phyloP scores from a whole-genome alignment of 805 yeast genomes.

The Zygosaccharomyces siamensis region DNA sequence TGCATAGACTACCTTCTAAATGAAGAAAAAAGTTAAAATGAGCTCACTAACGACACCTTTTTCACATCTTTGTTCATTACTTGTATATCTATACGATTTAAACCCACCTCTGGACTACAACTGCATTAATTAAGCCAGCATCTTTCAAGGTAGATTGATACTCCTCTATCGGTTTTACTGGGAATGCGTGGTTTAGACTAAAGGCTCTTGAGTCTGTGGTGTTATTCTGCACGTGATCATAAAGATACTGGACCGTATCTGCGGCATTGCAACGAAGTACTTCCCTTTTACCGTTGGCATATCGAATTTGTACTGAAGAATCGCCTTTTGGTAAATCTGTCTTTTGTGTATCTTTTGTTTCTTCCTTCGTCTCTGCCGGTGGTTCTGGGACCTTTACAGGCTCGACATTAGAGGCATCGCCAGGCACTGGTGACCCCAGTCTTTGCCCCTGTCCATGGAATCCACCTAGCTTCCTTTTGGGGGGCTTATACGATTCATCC shows the following conservation, averaged over 20 bases:
- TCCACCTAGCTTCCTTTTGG: conserved; percentile 58
- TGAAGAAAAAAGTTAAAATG: not conserved
- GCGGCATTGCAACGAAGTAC: conserved; percentile 58
- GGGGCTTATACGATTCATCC: conserved; percentile 76
- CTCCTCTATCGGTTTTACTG: conserved; percentile 66
- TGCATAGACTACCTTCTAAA: not conserved
- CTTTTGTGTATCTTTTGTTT: conserved; percentile 19
- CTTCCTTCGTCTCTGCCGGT: conserved; percentile 23
- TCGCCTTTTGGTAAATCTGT: conserved; percentile 47
- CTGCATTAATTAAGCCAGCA: conserved; percentile 76
- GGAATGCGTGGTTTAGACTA: conserved; percentile 73
- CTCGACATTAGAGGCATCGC: conserved; percentile 41
- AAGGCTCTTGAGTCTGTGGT: conserved; percentile 48
- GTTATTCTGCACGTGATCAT: conserved; percentile 57
- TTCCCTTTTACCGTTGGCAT: conserved; percentile 73
- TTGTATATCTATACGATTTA: conserved; percentile 11
- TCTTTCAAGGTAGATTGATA: conserved; percentile 54
- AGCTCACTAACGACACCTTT: not conserved
- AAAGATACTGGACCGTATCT: conserved; percentile 62
- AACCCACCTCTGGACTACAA: conserved; percentile 84
- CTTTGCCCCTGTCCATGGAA: conserved; percentile 78
- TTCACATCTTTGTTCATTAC: conserved; percentile 7
- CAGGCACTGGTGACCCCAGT: conserved; percentile 85
- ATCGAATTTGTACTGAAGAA: conserved; percentile 71
- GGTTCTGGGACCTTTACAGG: conserved; percentile 16